Percentiles rank a stretch among this genome's conserved stretches.
phyloP scores from a whole-genome alignment of 495 filamentous ascomycete genomes.

The Penicillium goetzii region DNA sequence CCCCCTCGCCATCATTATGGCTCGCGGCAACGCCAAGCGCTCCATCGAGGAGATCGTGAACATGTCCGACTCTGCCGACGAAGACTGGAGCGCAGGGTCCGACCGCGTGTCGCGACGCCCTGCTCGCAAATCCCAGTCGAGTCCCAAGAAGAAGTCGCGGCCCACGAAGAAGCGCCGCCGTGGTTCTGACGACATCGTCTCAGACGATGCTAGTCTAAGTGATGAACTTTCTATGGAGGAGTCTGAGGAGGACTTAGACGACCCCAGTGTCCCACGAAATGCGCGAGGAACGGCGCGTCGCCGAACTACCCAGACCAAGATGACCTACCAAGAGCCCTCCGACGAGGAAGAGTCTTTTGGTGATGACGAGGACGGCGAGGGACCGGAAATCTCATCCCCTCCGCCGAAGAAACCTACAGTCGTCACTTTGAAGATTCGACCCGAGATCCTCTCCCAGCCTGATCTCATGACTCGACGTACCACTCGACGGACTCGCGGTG shows the following conservation, averaged over 20 bases:
- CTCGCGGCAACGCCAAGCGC: slow-evolving; percentile 61
- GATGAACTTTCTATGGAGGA: slow-evolving; percentile 62
- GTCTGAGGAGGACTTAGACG: slow-evolving; percentile 63
- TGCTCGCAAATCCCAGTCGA: slow-evolving; percentile 44
- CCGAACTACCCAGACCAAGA: slow-evolving; percentile 57
- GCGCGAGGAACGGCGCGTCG: slow-evolving; percentile 73
- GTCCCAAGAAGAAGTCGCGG: slow-evolving; percentile 42
- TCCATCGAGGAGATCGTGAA: slow-evolving; percentile 75
- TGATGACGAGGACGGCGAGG: slow-evolving; percentile 44
- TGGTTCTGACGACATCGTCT: slow-evolving; percentile 65
- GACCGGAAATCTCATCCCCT: slow-evolving; percentile 20
- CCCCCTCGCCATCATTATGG: slow-evolving; percentile 16
- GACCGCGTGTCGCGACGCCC: slow-evolving; percentile 39
- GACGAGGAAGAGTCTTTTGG: slow-evolving; percentile 26
- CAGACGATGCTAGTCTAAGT: slow-evolving; percentile 68
- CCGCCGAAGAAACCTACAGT: slow-evolving; percentile 40
- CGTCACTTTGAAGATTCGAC: slow-evolving; percentile 51
- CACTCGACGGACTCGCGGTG: slow-evolving; percentile 62
- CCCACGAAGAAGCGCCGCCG: slow-evolving; percentile 55
- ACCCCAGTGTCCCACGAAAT: slow-evolving; percentile 64
- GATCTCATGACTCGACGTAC: slow-evolving; percentile 48
- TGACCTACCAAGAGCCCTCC: slow-evolving; percentile 43
- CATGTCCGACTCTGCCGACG: slow-evolving; percentile 83
- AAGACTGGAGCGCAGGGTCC: slow-evolving; percentile 62
- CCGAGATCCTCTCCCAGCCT: slow-evolving; percentile 36